Evolutionary conservation across 441 rosid species (phyloP).

Genomic region (Biscutella laevigata): DNA sequence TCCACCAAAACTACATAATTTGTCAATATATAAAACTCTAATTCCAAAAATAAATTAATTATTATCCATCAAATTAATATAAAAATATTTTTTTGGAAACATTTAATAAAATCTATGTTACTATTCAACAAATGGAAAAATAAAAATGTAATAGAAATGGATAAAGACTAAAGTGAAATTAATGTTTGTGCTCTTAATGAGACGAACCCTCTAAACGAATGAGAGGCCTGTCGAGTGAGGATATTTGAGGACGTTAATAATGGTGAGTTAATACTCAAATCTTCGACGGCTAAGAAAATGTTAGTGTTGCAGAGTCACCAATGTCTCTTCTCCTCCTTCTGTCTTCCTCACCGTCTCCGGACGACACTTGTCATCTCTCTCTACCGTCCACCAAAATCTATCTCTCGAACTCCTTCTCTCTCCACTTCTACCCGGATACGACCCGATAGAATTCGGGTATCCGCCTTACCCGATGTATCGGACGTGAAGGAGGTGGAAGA

Average conservation of each 20-base stretch:
- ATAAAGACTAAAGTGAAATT: no score
- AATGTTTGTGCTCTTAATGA: no score
- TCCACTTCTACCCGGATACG: conserved; percentile 24
- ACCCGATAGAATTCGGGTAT: conserved; percentile 28
- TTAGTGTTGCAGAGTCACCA: conserved; percentile 43
- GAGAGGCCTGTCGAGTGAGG: conserved; percentile 9
- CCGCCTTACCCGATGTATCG: conserved; percentile 21
- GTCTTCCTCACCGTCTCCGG: conserved; percentile 18
- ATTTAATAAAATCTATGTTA: no score
- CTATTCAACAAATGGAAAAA: no score
- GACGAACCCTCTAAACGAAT: background rate
- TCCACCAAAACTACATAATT: no score
- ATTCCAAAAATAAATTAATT: no score
- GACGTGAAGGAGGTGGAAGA: conserved; percentile 24
- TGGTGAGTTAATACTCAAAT: conserved; percentile 1
- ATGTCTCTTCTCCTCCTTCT: conserved; percentile 24
- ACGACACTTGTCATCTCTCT: conserved; percentile 9
- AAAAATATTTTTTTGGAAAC: no score
- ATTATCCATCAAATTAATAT: no score
- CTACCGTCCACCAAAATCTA: conserved; percentile 17
- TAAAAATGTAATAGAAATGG: no score
- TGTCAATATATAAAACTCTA: no score
- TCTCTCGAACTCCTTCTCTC: conserved; percentile 11
- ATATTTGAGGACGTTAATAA: conserved; percentile 18
- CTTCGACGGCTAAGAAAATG: conserved; percentile 21